Evolutionary conservation across 352 stramenopile genomes (phyloP), one percentile per base, ranked within the genome.

Genomic region (Pythium phragmiticola): DNA sequence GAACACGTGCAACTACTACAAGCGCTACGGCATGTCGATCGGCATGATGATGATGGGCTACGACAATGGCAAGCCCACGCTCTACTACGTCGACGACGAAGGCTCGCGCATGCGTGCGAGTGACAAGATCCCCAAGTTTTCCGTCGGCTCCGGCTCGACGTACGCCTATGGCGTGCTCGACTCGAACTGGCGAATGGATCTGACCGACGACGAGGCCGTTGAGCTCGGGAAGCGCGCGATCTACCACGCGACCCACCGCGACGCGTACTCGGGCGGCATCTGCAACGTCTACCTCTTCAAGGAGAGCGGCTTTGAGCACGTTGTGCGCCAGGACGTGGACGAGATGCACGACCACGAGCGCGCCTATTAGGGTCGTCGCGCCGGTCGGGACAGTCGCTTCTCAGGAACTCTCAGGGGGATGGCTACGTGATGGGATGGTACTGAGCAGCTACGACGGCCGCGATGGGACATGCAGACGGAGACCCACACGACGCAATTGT

Each of bases 11-110:
- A 97, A 97, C 70, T 97, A 94, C 75, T 97, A 97, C 81, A 96
- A 88, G 79, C 74, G 69, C 68, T 97, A 85, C 78, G 89, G 93
- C 47, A 90, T 99, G 69, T 98, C 92, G 74, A 82, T 99, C 75
- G 98, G 98, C 46, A 99, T 98, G 71, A 99, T 99, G 98, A 97
- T 99, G 76, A 98, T 98, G 69, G 98, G 98, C 57, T 99, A 98
- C 90, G 98, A 99, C 87, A 98, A 95, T 52, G 90, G 87, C 37
- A 90, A 98, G 60, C 97, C 98, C 7, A 92, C 98, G 76, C 88
- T 99, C 19, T 99, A 99, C 80, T 99, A 99, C 73, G 96, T 99
- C n/a, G 98, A 99, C 78, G 95, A 99, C 72, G 98, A 99, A 73
- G 98, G 97, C 59, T 99, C 96, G 14, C 88, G 98, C 47, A 93